phyloP scores from a whole-genome alignment of 2,329 filamentous ascomycete genomes.

The Fusarium virguliforme region DNA sequence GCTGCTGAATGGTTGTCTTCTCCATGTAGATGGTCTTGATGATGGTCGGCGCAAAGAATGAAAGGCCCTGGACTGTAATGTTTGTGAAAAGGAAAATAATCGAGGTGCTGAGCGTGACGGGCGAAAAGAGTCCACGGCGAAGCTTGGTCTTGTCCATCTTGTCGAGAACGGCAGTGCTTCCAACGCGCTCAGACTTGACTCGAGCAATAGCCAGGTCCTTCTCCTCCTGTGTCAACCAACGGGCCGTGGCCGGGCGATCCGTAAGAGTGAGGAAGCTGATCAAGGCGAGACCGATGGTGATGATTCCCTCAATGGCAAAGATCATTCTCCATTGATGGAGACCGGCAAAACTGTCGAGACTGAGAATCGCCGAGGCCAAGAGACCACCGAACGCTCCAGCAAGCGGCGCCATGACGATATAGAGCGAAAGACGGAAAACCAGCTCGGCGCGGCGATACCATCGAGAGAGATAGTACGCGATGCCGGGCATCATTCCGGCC shows the following conservation, averaged over 20 bases:
- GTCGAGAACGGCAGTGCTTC: constrained; percentile 65
- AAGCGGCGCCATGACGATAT: constrained; percentile 76
- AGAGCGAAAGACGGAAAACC: constrained; percentile 74
- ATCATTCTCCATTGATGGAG: constrained; percentile 78
- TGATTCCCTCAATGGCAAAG: constrained; percentile 80
- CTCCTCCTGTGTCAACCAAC: constrained; percentile 76
- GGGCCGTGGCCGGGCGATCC: constrained; percentile 75
- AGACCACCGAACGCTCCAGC: constrained; percentile 79
- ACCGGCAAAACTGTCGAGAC: constrained; percentile 69
- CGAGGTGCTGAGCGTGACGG: constrained; percentile 66
- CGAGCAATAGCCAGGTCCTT: constrained; percentile 75
- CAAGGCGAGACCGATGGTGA: constrained; percentile 67
- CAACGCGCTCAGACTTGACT: constrained; percentile 72
- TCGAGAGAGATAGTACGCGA: constrained; percentile 75
- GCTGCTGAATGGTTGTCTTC: constrained; percentile 71
- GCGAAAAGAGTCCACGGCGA: constrained; percentile 74
- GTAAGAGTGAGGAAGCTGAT: constrained; percentile 75
- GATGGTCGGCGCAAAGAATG: constrained; percentile 81
- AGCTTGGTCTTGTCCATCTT: constrained; percentile 73
- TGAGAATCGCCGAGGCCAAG: constrained; percentile 74
- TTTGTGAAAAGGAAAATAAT: constrained; percentile 77
- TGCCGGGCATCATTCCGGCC: constrained; percentile 76
- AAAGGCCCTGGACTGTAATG: constrained; percentile 80
- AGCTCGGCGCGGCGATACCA: constrained; percentile 77
- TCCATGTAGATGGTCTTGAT: constrained; percentile 77